Evolutionary conservation across 2,329 filamentous ascomycete species (phyloP).

Genomic region (Fusarium guadeloupense): DNA sequence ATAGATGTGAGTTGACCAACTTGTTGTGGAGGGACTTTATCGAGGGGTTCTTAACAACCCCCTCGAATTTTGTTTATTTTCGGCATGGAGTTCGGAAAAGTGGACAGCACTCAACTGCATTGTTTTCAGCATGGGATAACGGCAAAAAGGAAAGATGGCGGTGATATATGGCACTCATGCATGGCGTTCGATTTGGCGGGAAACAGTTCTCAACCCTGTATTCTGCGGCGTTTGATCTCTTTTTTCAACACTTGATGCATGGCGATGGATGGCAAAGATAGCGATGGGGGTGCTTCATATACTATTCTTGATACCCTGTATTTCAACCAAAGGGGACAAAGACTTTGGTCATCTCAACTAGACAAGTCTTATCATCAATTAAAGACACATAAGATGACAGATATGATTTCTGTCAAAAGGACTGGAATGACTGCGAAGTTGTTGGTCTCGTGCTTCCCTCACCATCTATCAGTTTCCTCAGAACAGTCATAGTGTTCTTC

Average conservation of each 20-base stretch:
- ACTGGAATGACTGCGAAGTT: conserved; percentile 11
- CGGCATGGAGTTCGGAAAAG: conserved; percentile 19
- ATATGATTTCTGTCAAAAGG: background rate
- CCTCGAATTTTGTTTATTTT: conserved; percentile 16
- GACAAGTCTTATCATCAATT: conserved; percentile 32
- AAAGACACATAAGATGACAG: background rate
- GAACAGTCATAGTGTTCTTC: conserved; percentile 81
- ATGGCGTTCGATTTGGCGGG: conserved; percentile 37
- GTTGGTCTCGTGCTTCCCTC: conserved; percentile 36
- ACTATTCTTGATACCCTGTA: conserved; percentile 48
- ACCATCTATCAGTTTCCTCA: conserved; percentile 62
- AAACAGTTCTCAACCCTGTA: conserved; percentile 49
- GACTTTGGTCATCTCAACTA: conserved; percentile 45
- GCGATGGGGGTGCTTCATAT: conserved; percentile 16
- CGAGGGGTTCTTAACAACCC: conserved; percentile 38
- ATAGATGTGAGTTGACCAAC: conserved; percentile 19
- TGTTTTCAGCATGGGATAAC: conserved; percentile 24
- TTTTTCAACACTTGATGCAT: conserved; percentile 43
- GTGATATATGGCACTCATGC: conserved; percentile 15
- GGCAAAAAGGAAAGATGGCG: conserved; percentile 5
- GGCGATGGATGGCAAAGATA: conserved; percentile 12
- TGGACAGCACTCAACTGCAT: conserved; percentile 48
- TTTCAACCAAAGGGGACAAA: conserved; percentile 46
- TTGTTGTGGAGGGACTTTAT: background rate
- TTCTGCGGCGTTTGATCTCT: conserved; percentile 37